Evolutionary conservation across 2,329 filamentous ascomycete species (phyloP).

Genomic region (Penicillium vulpinum): DNA sequence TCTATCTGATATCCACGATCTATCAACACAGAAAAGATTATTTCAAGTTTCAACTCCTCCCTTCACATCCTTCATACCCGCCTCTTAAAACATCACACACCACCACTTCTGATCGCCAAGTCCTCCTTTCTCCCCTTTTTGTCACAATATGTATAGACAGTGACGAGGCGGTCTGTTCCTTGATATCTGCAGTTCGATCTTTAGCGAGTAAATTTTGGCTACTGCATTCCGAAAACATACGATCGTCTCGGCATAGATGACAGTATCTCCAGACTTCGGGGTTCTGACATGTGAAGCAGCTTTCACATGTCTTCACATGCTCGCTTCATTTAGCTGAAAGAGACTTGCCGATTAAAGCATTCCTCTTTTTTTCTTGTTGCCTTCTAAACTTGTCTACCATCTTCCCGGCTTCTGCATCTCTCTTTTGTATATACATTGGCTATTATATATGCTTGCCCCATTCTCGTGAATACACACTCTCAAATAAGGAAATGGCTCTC

Average conservation of each 20-base stretch:
- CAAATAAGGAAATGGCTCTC: neutral
- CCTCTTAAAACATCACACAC: neutral
- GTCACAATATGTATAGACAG: conserved; percentile 22
- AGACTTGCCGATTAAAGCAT: neutral
- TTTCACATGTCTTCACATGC: conserved; percentile 7
- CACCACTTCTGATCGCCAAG: neutral
- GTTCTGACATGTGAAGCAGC: conserved; percentile 21
- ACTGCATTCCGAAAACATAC: conserved; percentile 17
- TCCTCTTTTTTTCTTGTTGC: neutral
- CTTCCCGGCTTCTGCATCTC: conserved; percentile 3
- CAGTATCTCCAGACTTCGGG: conserved; percentile 8
- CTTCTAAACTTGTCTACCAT: neutral
- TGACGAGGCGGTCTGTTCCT: conserved; percentile 4
- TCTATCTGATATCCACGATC: conserved; percentile 23
- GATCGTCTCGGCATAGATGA: conserved; percentile 20
- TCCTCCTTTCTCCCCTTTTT: neutral
- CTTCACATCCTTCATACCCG: neutral
- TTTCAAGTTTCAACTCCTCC: neutral
- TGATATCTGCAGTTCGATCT: conserved; percentile 12
- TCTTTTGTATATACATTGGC: conserved; percentile 7
- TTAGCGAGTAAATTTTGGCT: conserved; percentile 18
- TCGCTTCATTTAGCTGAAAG: neutral
- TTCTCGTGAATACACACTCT: conserved; percentile 1
- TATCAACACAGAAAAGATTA: conserved; percentile 4
- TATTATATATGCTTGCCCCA: neutral